phyloP scores from a whole-genome alignment of 371 early-diverging fungal species.

The Mortierella sp. region DNA sequence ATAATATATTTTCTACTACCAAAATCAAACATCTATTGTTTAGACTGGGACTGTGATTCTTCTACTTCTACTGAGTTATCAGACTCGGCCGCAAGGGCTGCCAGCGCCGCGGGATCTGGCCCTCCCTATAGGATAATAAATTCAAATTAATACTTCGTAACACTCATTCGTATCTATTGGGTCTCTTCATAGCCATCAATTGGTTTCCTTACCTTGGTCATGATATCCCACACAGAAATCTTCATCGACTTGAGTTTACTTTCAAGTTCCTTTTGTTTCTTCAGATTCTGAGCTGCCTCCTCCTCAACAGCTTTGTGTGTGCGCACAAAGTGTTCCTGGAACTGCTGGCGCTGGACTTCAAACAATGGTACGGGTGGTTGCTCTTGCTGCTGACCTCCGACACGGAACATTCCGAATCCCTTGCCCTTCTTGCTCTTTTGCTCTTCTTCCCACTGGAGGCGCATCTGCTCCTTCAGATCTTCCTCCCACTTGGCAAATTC shows the following conservation, averaged over 20 bases:
- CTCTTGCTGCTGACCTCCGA: constrained; percentile 47
- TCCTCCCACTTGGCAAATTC: constrained; percentile 82
- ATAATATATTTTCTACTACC: neutral
- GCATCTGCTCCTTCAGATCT: constrained; percentile 70
- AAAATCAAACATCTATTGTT: neutral
- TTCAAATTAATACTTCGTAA: neutral
- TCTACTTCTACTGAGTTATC: constrained; percentile 8
- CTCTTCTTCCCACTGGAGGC: constrained; percentile 80
- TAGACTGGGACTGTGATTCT: neutral
- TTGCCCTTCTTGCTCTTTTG: constrained; percentile 65
- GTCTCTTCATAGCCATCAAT: neutral
- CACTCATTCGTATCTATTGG: neutral
- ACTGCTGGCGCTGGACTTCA: constrained; percentile 53
- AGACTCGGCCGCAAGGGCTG: constrained; percentile 28
- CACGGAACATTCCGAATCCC: constrained; percentile 54
- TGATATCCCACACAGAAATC: constrained; percentile 54
- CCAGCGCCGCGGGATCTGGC: constrained; percentile 47
- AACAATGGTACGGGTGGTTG: constrained; percentile 50
- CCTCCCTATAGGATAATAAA: constrained; percentile 32
- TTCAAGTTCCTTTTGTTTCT: constrained; percentile 57
- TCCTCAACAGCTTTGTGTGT: constrained; percentile 56
- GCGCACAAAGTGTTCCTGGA: constrained; percentile 56
- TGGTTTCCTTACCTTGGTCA: constrained; percentile 38
- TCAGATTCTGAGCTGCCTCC: constrained; percentile 54
- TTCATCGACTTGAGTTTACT: constrained; percentile 54